Conservation (phyloP, 805 yeast genomes). For the Candida germanica region DNA sequence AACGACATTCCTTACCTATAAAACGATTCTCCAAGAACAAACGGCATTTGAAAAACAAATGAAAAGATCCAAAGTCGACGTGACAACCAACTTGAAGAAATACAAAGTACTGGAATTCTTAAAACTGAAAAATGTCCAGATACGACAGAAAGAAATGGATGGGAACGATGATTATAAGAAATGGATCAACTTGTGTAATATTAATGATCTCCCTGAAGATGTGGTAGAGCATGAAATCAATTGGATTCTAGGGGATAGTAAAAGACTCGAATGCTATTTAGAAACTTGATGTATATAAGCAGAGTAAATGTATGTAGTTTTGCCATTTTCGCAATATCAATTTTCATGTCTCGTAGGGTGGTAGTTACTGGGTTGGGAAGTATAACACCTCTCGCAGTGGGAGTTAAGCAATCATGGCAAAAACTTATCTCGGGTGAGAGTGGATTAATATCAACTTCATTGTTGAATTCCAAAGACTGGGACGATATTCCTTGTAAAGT, state of each 20-base stretch:
- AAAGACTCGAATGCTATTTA: slow-evolving; percentile 29
- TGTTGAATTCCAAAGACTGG: slow-evolving; percentile 41
- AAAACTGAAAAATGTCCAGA: background rate
- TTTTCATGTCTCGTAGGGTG: slow-evolving; percentile 47
- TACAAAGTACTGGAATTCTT: slow-evolving; percentile 23
- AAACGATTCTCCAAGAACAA: slow-evolving; percentile 26
- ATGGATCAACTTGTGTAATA: slow-evolving; percentile 30
- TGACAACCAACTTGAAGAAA: slow-evolving; percentile 27
- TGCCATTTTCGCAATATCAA: background rate
- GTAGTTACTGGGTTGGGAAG: slow-evolving; percentile 92
- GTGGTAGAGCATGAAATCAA: slow-evolving; percentile 28
- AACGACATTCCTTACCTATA: slow-evolving; percentile 23
- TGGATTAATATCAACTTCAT: slow-evolving; percentile 56
- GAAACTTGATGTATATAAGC: too few species aligned
- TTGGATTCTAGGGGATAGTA: slow-evolving; percentile 40
- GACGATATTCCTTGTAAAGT: slow-evolving; percentile 63
- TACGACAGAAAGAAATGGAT: background rate
- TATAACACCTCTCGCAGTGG: slow-evolving; percentile 82
- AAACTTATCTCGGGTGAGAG: slow-evolving; percentile 49
- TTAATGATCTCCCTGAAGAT: slow-evolving; percentile 15
- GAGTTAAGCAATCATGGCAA: slow-evolving; percentile 52
- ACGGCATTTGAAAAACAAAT: slow-evolving; percentile 26
- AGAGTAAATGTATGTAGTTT: background rate
- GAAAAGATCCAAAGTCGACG: slow-evolving; percentile 12
- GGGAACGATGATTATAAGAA: slow-evolving; percentile 19